phyloP scores from a whole-genome alignment of 2,329 filamentous ascomycete genomes.

The Lecanicillium sp. region DNA sequence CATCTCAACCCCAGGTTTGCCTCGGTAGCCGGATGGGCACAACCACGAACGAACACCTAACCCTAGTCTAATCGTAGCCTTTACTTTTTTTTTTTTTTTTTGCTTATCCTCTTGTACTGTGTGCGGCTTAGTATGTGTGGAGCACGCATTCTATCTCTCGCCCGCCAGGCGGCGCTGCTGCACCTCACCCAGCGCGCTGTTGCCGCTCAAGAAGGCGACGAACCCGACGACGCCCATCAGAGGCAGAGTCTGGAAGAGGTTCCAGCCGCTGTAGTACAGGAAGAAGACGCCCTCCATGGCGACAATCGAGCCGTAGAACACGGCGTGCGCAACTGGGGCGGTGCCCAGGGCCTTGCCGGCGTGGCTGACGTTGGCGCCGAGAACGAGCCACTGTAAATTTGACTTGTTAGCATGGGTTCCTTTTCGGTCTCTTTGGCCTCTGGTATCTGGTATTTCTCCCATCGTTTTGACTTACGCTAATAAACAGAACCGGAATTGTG shows the following conservation, averaged over 20 bases:
- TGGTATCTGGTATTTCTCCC: conserved; percentile 1
- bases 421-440: background rate
- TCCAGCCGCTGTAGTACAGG: conserved; percentile 90
- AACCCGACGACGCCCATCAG: conserved; percentile 60
- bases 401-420: background rate
- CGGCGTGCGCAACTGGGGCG: conserved; percentile 71
- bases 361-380: conserved; percentile 81
- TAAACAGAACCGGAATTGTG: conserved; percentile 67
- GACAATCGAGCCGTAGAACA: conserved; percentile 83
- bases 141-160: conserved; percentile 38
- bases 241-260: conserved; percentile 81
- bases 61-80: background rate
- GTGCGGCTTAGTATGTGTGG: background rate
- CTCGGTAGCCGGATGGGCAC: conserved; percentile 1
- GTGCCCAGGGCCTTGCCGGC: conserved; percentile 65
- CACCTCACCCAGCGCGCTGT: conserved; percentile 85
- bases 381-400: conserved; percentile 60
- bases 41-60: too few relatives aligned
- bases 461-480: conserved; percentile 49
- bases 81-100: background rate
- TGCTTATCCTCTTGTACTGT: background rate
- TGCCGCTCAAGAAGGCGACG: conserved; percentile 79
- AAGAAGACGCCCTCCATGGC: conserved; percentile 90
- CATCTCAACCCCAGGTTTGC: background rate
- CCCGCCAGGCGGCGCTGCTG: conserved; percentile 81